Evolutionary conservation across 257 asterid genomes (phyloP), one percentile per base, ranked within the genome.

Genomic region (Oldenlandia corymbosa): DNA sequence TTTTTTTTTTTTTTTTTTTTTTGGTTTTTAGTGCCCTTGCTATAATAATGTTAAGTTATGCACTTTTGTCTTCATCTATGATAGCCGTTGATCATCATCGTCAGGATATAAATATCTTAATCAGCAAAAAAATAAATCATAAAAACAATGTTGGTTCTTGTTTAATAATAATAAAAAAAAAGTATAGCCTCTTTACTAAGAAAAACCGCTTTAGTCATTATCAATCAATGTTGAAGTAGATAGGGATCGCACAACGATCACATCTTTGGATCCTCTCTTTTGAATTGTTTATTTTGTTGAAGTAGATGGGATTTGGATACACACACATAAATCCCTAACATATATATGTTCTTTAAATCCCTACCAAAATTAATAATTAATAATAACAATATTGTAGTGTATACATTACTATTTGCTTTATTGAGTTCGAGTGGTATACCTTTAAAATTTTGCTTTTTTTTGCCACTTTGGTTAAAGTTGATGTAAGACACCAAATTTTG

Each of bases 131-230:
- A 37, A 3, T 37, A 2, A 37, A 37, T 9, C n/a, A n/a, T n/a
- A n/a, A n/a, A n/a, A n/a, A n/a, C n/a, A n/a, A n/a, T n/a, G n/a
- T n/a, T n/a, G n/a, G n/a, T n/a, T n/a, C n/a, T n/a, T n/a, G n/a
- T n/a, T n/a, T 41, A 41, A 43, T 43, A 1, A 17, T 34, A 17
- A 57, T 57, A 30, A 32, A 2, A 11, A 7, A n/a, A 58, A 79
- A 79, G 81, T 50, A 36, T 31, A 71, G 27, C 2, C 65, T 76
- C 79, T 79, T 79, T 75, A 49, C 28, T 34, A 53, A n/a, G n/a
- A n/a, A 34, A 67, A 68, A 48, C 52, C 63, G 63, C 60, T 59
- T 65, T 36, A 18, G 49, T 60, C 48, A n/a, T 60, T 64, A 71
- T 68, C 73, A 56, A 26, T 57, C 9, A 57, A 18, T 49, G 55